Evolutionary conservation across 192 early-diverging fungal genomes (phyloP).

Genomic region (Linnemannia elongata): DNA sequence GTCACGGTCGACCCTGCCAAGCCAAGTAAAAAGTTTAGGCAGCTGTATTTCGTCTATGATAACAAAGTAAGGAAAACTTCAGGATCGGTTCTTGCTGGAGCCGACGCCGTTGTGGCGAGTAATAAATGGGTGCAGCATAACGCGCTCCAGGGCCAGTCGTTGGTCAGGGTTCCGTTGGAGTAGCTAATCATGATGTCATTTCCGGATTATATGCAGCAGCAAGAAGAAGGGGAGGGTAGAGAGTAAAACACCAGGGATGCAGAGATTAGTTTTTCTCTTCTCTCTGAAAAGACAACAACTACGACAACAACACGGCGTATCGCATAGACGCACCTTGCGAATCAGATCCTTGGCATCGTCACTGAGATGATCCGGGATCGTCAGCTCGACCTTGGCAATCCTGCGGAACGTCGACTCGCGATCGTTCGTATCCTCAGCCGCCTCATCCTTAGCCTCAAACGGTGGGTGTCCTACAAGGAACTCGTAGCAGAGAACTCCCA

Average conservation of each 20-base stretch:
- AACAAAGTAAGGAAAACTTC: too few species aligned
- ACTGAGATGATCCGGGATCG: slow-evolving; percentile 84
- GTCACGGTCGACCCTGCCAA: not conserved
- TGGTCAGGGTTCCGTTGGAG: slow-evolving; percentile 77
- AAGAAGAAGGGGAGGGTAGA: not conserved
- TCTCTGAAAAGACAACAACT: not conserved
- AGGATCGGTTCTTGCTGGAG: not conserved
- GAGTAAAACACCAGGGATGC: not conserved
- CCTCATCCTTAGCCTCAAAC: slow-evolving; percentile 77
- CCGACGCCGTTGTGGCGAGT: slow-evolving; percentile 36
- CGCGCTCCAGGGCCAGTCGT: slow-evolving; percentile 80
- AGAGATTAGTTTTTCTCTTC: not conserved
- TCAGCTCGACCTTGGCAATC: slow-evolving; percentile 88
- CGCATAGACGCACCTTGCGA: slow-evolving; percentile 64
- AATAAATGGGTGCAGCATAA: slow-evolving; percentile 84
- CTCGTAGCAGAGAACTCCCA: slow-evolving; percentile 95
- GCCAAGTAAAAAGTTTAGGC: slow-evolving; percentile 11
- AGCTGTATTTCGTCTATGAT: not conserved
- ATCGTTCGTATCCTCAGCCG: slow-evolving; percentile 62
- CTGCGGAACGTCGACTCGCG: slow-evolving; percentile 82
- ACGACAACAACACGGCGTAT: too few species aligned
- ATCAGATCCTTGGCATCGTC: slow-evolving; percentile 90
- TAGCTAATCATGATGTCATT: slow-evolving; percentile 63
- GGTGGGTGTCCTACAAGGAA: slow-evolving; percentile 94
- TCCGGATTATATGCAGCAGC: not conserved